Evolutionary conservation across 2,329 filamentous ascomycete species (phyloP).

Genomic region (Phialemonium atrogriseum): DNA sequence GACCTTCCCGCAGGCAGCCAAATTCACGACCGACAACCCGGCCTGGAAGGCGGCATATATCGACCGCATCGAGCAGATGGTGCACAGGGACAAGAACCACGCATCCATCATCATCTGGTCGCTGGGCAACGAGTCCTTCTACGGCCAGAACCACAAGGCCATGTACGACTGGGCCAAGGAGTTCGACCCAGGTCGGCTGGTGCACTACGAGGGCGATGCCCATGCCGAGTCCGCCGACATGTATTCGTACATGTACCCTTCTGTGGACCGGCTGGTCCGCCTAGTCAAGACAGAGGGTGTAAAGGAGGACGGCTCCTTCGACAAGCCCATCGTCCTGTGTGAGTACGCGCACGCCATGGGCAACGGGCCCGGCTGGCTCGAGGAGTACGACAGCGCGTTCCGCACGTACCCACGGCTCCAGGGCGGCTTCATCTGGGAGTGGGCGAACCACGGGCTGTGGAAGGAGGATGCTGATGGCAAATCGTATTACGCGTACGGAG

Average conservation of each 20-base stretch:
- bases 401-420: slow-evolving; percentile 51
- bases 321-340: slow-evolving; percentile 52
- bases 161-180: slow-evolving; percentile 58
- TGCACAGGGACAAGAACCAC: slow-evolving; percentile 64
- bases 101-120: slow-evolving; percentile 66
- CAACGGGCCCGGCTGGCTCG: slow-evolving; percentile 61
- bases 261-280: slow-evolving; percentile 39
- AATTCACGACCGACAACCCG: slow-evolving; percentile 53
- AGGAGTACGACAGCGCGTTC: slow-evolving; percentile 61
- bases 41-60: slow-evolving; percentile 57
- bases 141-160: slow-evolving; percentile 56
- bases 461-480: slow-evolving; percentile 32
- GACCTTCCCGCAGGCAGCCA: slow-evolving; percentile 43
- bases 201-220: slow-evolving; percentile 61
- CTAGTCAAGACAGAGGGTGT: slow-evolving; percentile 35
- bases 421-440: slow-evolving; percentile 61
- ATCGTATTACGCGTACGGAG: slow-evolving; percentile 50
- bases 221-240: slow-evolving; percentile 54
- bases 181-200: slow-evolving; percentile 47
- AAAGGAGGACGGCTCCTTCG: slow-evolving; percentile 30
- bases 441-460: slow-evolving; percentile 53
- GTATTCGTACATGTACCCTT: slow-evolving; percentile 60
- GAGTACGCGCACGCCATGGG: slow-evolving; percentile 62
- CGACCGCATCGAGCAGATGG: slow-evolving; percentile 55
- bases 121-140: slow-evolving; percentile 66